Base-by-base conservation (phyloP, 805 yeast species). In the Peterozyma toletana region DNA sequence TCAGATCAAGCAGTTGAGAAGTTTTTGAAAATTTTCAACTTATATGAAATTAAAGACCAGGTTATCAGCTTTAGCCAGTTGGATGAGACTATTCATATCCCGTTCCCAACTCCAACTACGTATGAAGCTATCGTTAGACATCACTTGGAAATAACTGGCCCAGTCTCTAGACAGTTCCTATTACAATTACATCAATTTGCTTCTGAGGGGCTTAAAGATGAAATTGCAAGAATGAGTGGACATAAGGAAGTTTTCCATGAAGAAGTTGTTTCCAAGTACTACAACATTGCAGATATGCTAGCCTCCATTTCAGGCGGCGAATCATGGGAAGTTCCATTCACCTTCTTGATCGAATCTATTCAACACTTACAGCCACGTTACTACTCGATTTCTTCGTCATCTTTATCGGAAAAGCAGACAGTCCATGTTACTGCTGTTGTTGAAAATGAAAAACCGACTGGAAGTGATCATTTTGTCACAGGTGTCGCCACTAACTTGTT, bases 401-500 rank as follows among this genome's bases (percentile, higher is more conserved):
- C 95, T 1, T 63, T 78, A 42, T 73, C 80, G 45, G 93, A 87
- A 56, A 87, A 87, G 60, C 73, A 80, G 42, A 73, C 75, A 15
- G 74, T 90, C 46, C 88, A 87, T 53, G 72, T 90, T 47, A 93
- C 98, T 15, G 96, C 96, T 2, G 95, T 90, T 42, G 96, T 91
- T 37, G 98, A 93, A 68, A 76, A 80, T 40, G 74, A 71, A 43
- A 48, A 52, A 17, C 52, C 65, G 30, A 53, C 53, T 14, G 60
- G 57, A 33, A 51, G 51, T 31, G 60, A 58, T 38, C 71, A 66
- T 45, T 54, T 54, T n/a, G 73, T 83, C 37, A 73, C 83, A 34
- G 98, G 98, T 62, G 97, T 93, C 33, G 81, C 95, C 27, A 91
- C 98, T 9, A 91, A 91, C 64, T 76, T 91, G 59, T 73, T 91